Percentiles rank a stretch among this genome's conserved stretches.
Evolutionary conservation across 139 green algal genomes (phyloP).

Genomic region (Micromonas commoda): DNA sequence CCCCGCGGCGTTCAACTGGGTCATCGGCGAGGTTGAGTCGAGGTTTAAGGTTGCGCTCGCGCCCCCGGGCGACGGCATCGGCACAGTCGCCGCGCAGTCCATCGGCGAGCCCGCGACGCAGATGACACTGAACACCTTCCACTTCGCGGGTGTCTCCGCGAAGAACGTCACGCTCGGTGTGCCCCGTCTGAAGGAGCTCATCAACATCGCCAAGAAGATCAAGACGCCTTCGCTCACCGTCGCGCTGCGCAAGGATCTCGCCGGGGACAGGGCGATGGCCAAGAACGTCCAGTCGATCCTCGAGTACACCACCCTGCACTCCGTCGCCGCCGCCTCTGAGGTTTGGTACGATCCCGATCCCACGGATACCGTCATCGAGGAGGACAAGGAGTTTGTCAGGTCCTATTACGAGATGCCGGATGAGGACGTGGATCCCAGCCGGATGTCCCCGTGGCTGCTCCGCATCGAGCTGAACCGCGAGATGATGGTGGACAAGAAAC

Average conservation of each 20-base stretch:
- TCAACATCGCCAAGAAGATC: conserved; percentile 99
- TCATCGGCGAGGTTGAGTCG: conserved; percentile 82
- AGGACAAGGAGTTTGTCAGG: conserved; percentile 79
- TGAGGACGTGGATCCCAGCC: conserved; percentile 64
- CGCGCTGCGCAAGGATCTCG: conserved; percentile 55
- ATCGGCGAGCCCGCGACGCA: conserved; percentile 95
- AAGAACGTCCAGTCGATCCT: conserved; percentile 87
- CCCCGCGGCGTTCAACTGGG: conserved; percentile 75
- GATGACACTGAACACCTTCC: conserved; percentile 81
- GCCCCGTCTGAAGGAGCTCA: conserved; percentile 96
- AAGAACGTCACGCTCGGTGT: conserved; percentile 99
- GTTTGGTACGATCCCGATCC: conserved; percentile 79
- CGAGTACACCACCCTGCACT: conserved; percentile 91
- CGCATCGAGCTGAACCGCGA: conserved; percentile 84
- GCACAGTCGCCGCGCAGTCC: conserved; percentile 89
- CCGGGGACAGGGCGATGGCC: conserved; percentile 62
- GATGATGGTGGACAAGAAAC: conserved; percentile 93
- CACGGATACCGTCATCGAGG: conserved; percentile 72
- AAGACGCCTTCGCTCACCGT: conserved; percentile 92
- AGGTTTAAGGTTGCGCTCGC: conserved; percentile 59
- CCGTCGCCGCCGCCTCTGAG: conserved; percentile 67
- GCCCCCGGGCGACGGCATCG: conserved; percentile 81
- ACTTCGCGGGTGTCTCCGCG: conserved; percentile 86
- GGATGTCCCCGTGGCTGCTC: conserved; percentile 90
- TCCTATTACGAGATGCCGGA: conserved; percentile 81